These are phyloP conservation scores for Phytophthora nicotianae DNA, from an alignment of 352 stramenopile genomes.

Conservation along the genomic window DNA sequence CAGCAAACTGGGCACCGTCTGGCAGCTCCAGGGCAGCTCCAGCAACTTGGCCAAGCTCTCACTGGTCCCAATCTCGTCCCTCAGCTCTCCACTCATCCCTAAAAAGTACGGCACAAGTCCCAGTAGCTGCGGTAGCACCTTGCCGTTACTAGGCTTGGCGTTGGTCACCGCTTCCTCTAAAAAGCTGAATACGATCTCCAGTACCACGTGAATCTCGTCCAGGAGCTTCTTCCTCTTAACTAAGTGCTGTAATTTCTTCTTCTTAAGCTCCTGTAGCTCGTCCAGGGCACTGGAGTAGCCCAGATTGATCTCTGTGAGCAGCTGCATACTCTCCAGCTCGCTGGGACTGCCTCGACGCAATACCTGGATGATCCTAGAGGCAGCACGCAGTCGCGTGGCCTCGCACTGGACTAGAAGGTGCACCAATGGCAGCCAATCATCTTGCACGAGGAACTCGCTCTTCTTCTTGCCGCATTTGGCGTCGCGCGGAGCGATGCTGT, in stretches of 20 bases:
- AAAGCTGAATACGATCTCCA: conserved; percentile 64
- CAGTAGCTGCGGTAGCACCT: conserved; percentile 65
- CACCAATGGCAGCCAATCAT: conserved; percentile 71
- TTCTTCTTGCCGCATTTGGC: conserved; percentile 46
- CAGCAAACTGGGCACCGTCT: conserved; percentile 61
- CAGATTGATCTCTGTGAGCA: conserved; percentile 76
- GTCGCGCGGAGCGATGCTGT: conserved; percentile 53
- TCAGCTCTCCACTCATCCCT: conserved; percentile 45
- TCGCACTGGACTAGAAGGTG: conserved; percentile 65
- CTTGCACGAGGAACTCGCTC: conserved; percentile 28
- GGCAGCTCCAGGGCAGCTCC: conserved; percentile 65
- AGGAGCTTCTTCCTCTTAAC: conserved; percentile 32
- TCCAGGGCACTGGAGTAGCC: conserved; percentile 63
- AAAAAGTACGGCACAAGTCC: conserved; percentile 64
- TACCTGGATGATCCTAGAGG: conserved; percentile 61
- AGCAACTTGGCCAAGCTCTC: conserved; percentile 69
- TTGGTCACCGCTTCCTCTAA: conserved; percentile 51
- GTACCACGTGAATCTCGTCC: conserved; percentile 54
- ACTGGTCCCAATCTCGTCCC: conserved; percentile 8
- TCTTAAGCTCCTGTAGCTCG: conserved; percentile 23
- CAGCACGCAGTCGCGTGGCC: conserved; percentile 53
- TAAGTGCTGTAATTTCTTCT: conserved; percentile 4
- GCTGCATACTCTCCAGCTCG: conserved; percentile 77
- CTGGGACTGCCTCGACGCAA: conserved; percentile 58
- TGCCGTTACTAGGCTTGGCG: conserved; percentile 20